Conservation (phyloP, 2,329 filamentous ascomycete species). For the Coleophoma eucalyptorum region DNA sequence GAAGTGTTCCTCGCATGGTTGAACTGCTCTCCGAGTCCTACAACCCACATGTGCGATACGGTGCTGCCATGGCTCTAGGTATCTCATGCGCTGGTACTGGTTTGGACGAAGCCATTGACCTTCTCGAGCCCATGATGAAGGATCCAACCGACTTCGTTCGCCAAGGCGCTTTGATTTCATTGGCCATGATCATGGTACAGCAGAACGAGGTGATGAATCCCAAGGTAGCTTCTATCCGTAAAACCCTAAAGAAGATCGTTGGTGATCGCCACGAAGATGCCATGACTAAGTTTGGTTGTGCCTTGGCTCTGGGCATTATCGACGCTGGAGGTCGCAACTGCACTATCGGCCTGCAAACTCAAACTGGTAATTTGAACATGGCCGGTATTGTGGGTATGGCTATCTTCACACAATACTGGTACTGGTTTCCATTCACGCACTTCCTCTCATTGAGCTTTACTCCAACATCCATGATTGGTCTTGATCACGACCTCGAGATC, state of each 20-base stretch:
- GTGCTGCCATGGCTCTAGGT: conserved; percentile 95
- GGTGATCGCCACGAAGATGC: conserved; percentile 95
- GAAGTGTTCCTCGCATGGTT: conserved; percentile 96
- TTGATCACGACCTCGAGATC: conserved; percentile 91
- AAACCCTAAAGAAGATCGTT: conserved; percentile 91
- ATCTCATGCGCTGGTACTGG: conserved; percentile 97
- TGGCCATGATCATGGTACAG: conserved; percentile 99
- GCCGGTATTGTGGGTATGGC: conserved; percentile 96
- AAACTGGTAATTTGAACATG: conserved; percentile 98
- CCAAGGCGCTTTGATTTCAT: conserved; percentile 88
- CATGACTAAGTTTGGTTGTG: conserved; percentile 98
- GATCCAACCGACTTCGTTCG: conserved; percentile 98
- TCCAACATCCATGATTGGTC: conserved; percentile 92
- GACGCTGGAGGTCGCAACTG: conserved; percentile 98
- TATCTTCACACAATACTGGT: conserved; percentile 99
- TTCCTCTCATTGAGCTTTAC: conserved; percentile 95
- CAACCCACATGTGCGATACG: conserved; percentile 97
- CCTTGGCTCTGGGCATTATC: conserved; percentile 92
- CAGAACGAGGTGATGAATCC: conserved; percentile 99
- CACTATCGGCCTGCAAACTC: conserved; percentile 95
- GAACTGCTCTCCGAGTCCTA: conserved; percentile 97
- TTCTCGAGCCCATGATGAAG: conserved; percentile 99
- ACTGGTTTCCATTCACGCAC: conserved; percentile 99
- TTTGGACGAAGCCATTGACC: conserved; percentile 90
- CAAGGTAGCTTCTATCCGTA: conserved; percentile 86